Evolutionary conservation across 1,284 basidiomycete genomes (phyloP).

Genomic region (Trametes polyzona): DNA sequence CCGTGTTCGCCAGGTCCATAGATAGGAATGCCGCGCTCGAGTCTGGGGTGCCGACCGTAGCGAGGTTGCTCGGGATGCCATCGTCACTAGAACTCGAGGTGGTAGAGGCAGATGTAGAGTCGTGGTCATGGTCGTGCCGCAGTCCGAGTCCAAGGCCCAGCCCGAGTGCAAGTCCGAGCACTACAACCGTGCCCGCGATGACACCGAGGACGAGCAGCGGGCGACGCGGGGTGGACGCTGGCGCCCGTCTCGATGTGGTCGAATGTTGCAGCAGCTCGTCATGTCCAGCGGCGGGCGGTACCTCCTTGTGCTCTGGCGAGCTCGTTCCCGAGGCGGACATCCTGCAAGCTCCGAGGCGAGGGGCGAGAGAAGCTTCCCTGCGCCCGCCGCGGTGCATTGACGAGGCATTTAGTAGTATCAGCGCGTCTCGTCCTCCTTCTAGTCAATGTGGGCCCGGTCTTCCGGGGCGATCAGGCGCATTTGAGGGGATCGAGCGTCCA

Average conservation of each 20-base stretch:
- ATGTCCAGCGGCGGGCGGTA: neutral
- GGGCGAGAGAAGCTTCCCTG: neutral
- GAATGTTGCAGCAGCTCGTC: neutral
- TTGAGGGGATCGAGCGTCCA: neutral
- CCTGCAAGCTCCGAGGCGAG: neutral
- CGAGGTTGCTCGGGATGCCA: neutral
- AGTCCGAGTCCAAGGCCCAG: conserved; percentile 47
- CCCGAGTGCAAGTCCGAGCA: conserved; percentile 40
- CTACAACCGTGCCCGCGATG: conserved; percentile 24
- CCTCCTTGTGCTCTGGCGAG: conserved; percentile 8
- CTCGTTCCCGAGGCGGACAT: conserved; percentile 7
- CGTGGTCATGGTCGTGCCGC: conserved; percentile 28
- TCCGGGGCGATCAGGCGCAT: neutral
- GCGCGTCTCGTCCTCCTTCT: neutral
- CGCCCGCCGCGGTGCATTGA: neutral
- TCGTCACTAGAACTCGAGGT: conserved; percentile 6
- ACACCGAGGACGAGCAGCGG: conserved; percentile 9
- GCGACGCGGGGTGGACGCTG: neutral
- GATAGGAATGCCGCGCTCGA: conserved; percentile 32
- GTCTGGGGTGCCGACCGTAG: conserved; percentile 24
- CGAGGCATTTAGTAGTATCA: neutral
- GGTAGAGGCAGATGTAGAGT: conserved; percentile 11
- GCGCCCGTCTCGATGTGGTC: neutral
- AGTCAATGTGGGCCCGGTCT: too few species aligned
- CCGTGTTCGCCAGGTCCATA: conserved; percentile 34